Evolutionary conservation across 116 monocot genomes (phyloP).

Genomic region (Zostera marina): DNA sequence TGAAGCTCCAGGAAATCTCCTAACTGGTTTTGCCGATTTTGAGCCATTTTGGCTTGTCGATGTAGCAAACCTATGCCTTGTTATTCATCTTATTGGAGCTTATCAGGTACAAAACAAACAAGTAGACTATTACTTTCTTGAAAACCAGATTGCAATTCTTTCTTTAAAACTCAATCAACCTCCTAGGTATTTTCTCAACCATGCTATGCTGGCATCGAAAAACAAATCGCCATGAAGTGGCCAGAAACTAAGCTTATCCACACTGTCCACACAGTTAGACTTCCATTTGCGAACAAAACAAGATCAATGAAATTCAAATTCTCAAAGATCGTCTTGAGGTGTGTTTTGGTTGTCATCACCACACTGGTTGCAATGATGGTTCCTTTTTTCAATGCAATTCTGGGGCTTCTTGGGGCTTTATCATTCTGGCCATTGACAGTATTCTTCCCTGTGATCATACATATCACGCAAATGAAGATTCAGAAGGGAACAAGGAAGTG

Average conservation of each 20-base stretch:
- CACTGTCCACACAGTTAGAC: constrained; percentile 17
- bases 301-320: constrained; percentile 17
- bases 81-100: constrained; percentile 53
- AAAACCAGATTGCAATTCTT: neutral
- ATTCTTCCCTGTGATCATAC: constrained; percentile 50
- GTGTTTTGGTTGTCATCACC: constrained; percentile 28
- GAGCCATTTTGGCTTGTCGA: constrained; percentile 60
- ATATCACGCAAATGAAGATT: constrained; percentile 46
- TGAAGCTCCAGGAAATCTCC: constrained; percentile 46
- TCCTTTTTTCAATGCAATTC: constrained; percentile 68
- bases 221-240: constrained; percentile 17
- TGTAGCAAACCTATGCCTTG: constrained; percentile 38
- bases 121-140: neutral
- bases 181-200: constrained; percentile 64
- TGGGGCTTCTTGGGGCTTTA: constrained; percentile 45
- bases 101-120: constrained; percentile 34
- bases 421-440: constrained; percentile 64
- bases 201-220: constrained; percentile 42
- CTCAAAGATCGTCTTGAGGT: constrained; percentile 33
- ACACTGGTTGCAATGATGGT: constrained; percentile 44
- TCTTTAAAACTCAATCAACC: neutral
- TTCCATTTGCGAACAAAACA: constrained; percentile 10
- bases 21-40: constrained; percentile 45
- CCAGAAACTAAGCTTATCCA: constrained; percentile 41
- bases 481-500: constrained; percentile 22